phyloP scores from a whole-genome alignment of 345 rosid genomes.

The Eucalyptus cladocalyx region DNA sequence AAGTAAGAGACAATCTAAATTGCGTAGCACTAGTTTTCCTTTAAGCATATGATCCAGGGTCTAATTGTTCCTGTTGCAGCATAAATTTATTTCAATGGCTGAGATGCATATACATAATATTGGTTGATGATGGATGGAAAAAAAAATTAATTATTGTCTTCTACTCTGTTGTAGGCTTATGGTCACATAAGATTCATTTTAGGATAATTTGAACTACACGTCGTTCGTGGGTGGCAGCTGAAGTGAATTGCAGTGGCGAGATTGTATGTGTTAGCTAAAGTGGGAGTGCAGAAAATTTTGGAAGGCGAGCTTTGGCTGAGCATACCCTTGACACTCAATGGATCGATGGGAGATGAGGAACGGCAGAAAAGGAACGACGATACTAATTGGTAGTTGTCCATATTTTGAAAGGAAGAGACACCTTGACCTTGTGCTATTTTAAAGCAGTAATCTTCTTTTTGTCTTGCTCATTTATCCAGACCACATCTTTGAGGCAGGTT shows the following conservation, averaged over 20 bases:
- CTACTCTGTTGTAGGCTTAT: not conserved
- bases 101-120: not conserved
- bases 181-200: not conserved
- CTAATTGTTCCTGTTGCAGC: not conserved
- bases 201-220: not conserved
- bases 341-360: not conserved
- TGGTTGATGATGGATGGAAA: not conserved
- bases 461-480: not conserved
- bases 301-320: not conserved
- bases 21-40: not conserved
- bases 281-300: not conserved
- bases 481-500: not conserved
- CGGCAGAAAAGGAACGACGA: not conserved
- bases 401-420: not conserved
- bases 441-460: not conserved
- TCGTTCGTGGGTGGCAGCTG: not conserved
- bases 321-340: not conserved
- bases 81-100: not conserved
- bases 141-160: not conserved
- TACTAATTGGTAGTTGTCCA: not conserved
- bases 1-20: not conserved
- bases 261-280: not conserved
- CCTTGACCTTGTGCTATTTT: not conserved
- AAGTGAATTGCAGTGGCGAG: not conserved
- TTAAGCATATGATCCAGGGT: not conserved